These are phyloP conservation scores for Hypoxylon sp. DNA, from an alignment of 2,329 filamentous ascomycete genomes.

Conservation along the genomic window DNA sequence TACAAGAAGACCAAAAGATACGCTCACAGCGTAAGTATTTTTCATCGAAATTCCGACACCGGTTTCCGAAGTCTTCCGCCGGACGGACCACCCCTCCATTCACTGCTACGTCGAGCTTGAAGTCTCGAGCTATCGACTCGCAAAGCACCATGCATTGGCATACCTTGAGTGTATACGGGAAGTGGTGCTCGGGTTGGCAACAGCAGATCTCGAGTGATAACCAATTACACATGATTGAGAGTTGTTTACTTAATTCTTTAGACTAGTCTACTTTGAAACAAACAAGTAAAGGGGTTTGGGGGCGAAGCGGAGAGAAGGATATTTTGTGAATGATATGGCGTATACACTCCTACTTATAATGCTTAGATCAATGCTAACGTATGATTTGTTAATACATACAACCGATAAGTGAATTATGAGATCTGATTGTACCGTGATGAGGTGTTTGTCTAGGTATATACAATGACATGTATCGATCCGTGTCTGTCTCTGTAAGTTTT, in stretches of 20 bases:
- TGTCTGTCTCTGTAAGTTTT: conserved; percentile 3
- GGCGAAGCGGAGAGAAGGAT: neutral
- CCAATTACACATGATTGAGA: conserved; percentile 17
- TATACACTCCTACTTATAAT: neutral
- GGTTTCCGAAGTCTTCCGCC: neutral
- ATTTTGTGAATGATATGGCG: neutral
- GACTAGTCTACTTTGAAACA: neutral
- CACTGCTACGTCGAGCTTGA: neutral
- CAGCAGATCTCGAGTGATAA: conserved; percentile 34
- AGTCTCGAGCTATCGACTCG: neutral
- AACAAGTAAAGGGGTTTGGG: neutral
- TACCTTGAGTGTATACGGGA: conserved; percentile 14
- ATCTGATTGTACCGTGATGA: conserved; percentile 4
- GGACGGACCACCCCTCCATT: neutral
- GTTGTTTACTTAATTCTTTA: neutral
- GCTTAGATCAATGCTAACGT: neutral
- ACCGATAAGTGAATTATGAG: neutral
- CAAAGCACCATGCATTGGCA: conserved; percentile 16
- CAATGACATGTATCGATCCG: neutral
- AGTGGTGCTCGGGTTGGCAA: conserved; percentile 11
- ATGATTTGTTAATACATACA: neutral
- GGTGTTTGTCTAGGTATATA: neutral
- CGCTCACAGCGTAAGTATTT: conserved; percentile 24
- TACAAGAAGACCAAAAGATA: conserved; percentile 30
- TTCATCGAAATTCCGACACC: conserved; percentile 2